These are phyloP conservation scores for Stemphylium lycopersici DNA, from an alignment of 2,329 filamentous ascomycete genomes.

Conservation along the genomic window DNA sequence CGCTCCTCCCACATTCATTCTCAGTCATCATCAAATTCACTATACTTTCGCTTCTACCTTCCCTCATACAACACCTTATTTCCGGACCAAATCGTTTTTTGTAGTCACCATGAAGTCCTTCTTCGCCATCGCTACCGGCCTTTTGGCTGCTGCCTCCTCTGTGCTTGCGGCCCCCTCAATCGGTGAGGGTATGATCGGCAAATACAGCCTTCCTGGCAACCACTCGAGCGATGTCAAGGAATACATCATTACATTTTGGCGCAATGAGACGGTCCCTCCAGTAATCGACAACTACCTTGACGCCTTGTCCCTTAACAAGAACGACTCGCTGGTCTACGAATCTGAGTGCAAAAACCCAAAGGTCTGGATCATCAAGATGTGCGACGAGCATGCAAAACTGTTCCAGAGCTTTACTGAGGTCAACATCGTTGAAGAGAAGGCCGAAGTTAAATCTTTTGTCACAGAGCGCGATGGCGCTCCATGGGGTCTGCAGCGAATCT, in stretches of 20 bases:
- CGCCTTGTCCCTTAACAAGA: slow-evolving; percentile 37
- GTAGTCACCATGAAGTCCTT: slow-evolving; percentile 41
- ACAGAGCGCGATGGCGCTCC: slow-evolving; percentile 45
- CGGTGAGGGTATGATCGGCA: slow-evolving; percentile 36
- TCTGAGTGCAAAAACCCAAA: slow-evolving; percentile 49
- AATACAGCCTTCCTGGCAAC: slow-evolving; percentile 25
- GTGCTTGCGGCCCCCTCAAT: slow-evolving; percentile 20
- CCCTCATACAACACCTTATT: slow-evolving; percentile 16
- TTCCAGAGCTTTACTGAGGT: slow-evolving; percentile 51
- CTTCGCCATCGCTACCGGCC: slow-evolving; percentile 33
- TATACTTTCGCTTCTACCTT: slow-evolving; percentile 15
- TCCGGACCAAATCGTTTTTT: slow-evolving; percentile 33
- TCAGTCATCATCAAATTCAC: slow-evolving; percentile 19
- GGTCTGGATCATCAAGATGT: slow-evolving; percentile 51
- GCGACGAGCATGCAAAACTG: slow-evolving; percentile 47
- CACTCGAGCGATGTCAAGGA: slow-evolving; percentile 41
- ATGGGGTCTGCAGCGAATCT: slow-evolving; percentile 57
- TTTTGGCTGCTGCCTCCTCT: slow-evolving; percentile 34
- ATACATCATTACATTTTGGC: slow-evolving; percentile 32
- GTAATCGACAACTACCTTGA: slow-evolving; percentile 22
- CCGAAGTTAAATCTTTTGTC: slow-evolving; percentile 39
- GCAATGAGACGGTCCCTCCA: slow-evolving; percentile 21
- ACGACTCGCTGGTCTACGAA: slow-evolving; percentile 45
- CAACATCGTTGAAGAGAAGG: slow-evolving; percentile 50
- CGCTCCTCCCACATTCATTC: slow-evolving; percentile 29